Evolutionary conservation across 2,329 filamentous ascomycete genomes (phyloP).

Genomic region (Trichoderma sp.): DNA sequence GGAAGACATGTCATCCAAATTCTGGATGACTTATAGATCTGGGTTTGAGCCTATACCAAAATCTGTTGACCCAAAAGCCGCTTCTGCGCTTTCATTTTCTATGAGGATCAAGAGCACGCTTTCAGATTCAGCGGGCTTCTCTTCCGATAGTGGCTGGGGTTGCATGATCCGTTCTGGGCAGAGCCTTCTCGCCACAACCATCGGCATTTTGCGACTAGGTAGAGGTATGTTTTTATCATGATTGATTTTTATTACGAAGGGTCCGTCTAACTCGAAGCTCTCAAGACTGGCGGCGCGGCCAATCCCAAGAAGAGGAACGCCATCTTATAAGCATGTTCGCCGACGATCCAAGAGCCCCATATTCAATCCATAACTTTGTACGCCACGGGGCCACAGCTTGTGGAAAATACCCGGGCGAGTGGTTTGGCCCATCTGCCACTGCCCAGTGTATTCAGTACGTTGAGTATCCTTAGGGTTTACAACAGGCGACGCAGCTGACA

Average conservation of each 20-base stretch:
- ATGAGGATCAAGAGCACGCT: conserved; percentile 84
- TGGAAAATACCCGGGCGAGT: conserved; percentile 93
- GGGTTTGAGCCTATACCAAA: conserved; percentile 82
- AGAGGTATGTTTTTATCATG: conserved; percentile 61
- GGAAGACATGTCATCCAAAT: conserved; percentile 86
- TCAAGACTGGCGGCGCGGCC: conserved; percentile 74
- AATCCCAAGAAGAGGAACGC: conserved; percentile 63
- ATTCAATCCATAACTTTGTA: conserved; percentile 95
- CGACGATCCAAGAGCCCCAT: conserved; percentile 82
- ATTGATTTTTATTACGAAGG: not conserved
- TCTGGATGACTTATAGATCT: conserved; percentile 97
- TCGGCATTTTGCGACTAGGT: conserved; percentile 73
- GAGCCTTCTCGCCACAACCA: conserved; percentile 84
- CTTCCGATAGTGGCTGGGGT: conserved; percentile 94
- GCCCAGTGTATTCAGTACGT: conserved; percentile 90
- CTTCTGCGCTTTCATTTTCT: conserved; percentile 74
- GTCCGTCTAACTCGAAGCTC: not conserved
- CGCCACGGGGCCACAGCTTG: conserved; percentile 83
- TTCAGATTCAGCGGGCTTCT: conserved; percentile 78
- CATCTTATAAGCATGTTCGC: conserved; percentile 80
- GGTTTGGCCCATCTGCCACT: conserved; percentile 98
- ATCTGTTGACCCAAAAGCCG: conserved; percentile 73
- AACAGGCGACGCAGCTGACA: conserved; percentile 5
- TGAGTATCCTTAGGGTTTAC: not conserved
- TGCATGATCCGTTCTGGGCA: conserved; percentile 99